Conservation (phyloP, 306 rosid genomes). For the Cicer cuneatum region DNA sequence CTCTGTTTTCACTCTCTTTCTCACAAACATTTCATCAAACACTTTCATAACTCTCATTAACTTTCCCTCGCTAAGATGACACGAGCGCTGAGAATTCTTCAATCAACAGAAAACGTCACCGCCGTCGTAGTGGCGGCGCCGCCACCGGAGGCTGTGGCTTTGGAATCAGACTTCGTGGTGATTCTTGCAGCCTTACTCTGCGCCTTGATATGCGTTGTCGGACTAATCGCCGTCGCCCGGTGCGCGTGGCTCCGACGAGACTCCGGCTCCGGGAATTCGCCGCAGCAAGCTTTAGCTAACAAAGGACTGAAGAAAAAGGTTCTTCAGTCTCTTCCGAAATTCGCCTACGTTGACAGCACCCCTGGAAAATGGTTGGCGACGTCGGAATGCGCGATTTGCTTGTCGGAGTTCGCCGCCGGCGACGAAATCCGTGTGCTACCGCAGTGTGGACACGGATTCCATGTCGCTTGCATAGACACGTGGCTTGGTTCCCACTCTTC, state of each 20-base stretch:
- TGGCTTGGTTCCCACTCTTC: slow-evolving; percentile 84
- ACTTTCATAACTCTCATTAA: background rate
- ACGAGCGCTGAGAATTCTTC: slow-evolving; percentile 52
- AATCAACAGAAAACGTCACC: slow-evolving; percentile 27
- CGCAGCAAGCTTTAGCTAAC: slow-evolving; percentile 56
- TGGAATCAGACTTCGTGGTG: slow-evolving; percentile 80
- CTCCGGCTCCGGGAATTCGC: slow-evolving; percentile 26
- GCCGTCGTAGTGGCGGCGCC: slow-evolving; percentile 45
- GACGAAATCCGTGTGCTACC: slow-evolving; percentile 76
- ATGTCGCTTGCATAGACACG: slow-evolving; percentile 65
- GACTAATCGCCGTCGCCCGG: slow-evolving; percentile 77
- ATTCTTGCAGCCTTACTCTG: slow-evolving; percentile 76
- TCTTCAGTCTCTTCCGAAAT: slow-evolving; percentile 73
- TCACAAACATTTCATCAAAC: slow-evolving; percentile 6
- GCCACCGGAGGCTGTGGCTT: slow-evolving; percentile 63
- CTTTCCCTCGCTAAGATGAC: slow-evolving; percentile 47
- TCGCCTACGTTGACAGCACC: slow-evolving; percentile 50
- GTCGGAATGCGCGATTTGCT: slow-evolving; percentile 79
- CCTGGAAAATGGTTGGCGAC: slow-evolving; percentile 48
- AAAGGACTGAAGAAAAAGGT: slow-evolving; percentile 82
- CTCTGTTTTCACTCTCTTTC: background rate
- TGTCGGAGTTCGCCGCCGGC: slow-evolving; percentile 64
- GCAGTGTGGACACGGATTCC: slow-evolving; percentile 79
- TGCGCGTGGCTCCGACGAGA: slow-evolving; percentile 84
- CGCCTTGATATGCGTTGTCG: slow-evolving; percentile 80